Conservation (phyloP, 495 filamentous ascomycete genomes). For the Penicillium paradoxum region DNA sequence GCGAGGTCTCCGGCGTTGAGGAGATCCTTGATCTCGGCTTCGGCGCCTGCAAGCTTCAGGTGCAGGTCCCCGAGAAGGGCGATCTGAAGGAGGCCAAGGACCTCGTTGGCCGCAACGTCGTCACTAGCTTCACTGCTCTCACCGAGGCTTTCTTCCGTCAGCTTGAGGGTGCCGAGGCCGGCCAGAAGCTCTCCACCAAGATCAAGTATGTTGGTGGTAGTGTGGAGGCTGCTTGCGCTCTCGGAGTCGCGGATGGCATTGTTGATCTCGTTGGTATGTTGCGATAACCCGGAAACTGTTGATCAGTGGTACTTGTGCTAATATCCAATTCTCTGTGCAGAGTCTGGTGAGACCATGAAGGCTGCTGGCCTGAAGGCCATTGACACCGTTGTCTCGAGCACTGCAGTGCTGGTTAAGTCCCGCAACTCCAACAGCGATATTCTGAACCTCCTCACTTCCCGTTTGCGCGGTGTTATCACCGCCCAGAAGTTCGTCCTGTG, state of each 20-base stretch:
- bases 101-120: constrained; percentile 88
- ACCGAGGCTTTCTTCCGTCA: constrained; percentile 73
- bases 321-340: constrained; percentile 37
- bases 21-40: constrained; percentile 87
- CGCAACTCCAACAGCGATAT: constrained; percentile 76
- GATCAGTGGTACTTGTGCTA: background rate
- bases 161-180: constrained; percentile 52
- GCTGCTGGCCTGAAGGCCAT: constrained; percentile 95
- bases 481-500: constrained; percentile 92
- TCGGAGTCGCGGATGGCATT: constrained; percentile 94
- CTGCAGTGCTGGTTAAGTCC: constrained; percentile 87
- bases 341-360: constrained; percentile 98
- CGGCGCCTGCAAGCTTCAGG: constrained; percentile 85
- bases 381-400: constrained; percentile 83
- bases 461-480: constrained; percentile 92
- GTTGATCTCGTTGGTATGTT: constrained; percentile 86
- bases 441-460: constrained; percentile 71
- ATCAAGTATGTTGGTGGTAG: constrained; percentile 93
- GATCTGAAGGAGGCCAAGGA: constrained; percentile 61
- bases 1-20: constrained; percentile 63
- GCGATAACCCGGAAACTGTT: background rate
- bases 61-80: constrained; percentile 90
- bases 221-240: constrained; percentile 92
- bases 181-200: constrained; percentile 50
- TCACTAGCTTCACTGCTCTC: constrained; percentile 88